These are phyloP conservation scores for Hyaloscypha bicolor DNA, from an alignment of 495 filamentous ascomycete genomes.

Conservation along the genomic window DNA sequence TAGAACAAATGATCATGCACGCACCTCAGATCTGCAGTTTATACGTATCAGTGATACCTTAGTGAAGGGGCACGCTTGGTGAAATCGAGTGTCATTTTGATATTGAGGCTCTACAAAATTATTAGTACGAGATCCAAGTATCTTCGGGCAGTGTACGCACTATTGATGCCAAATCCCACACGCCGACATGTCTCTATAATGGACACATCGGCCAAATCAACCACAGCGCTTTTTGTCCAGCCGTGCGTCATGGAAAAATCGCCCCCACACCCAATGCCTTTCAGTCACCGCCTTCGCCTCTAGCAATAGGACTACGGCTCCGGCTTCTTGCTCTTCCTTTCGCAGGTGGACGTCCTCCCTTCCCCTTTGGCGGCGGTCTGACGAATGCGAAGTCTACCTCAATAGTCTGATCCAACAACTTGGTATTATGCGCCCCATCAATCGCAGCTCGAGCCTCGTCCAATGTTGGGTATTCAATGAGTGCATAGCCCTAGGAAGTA, in stretches of 20 bases:
- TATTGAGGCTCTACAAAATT: conserved; percentile 5
- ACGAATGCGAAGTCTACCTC: conserved; percentile 96
- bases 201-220: conserved; percentile 41
- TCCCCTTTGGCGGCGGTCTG: conserved; percentile 70
- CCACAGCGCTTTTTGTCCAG: conserved; percentile 20
- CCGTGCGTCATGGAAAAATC: background rate
- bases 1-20: background rate
- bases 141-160: conserved; percentile 25
- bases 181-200: conserved; percentile 41
- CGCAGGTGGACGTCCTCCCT: conserved; percentile 33
- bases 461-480: conserved; percentile 91
- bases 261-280: background rate
- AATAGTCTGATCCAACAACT: conserved; percentile 91
- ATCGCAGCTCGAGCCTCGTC: conserved; percentile 85
- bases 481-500: conserved; percentile 73
- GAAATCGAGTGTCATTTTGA: conserved; percentile 8
- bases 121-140: conserved; percentile 2
- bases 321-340: conserved; percentile 34
- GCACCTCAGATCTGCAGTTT: background rate
- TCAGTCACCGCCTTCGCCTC: conserved; percentile 33
- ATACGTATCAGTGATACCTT: background rate
- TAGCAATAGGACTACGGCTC: conserved; percentile 31
- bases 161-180: conserved; percentile 28
- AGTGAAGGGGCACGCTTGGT: background rate
- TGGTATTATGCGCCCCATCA: conserved; percentile 75